phyloP scores from a whole-genome alignment of 495 filamentous ascomycete genomes.

The Penicillium malachiteum region DNA sequence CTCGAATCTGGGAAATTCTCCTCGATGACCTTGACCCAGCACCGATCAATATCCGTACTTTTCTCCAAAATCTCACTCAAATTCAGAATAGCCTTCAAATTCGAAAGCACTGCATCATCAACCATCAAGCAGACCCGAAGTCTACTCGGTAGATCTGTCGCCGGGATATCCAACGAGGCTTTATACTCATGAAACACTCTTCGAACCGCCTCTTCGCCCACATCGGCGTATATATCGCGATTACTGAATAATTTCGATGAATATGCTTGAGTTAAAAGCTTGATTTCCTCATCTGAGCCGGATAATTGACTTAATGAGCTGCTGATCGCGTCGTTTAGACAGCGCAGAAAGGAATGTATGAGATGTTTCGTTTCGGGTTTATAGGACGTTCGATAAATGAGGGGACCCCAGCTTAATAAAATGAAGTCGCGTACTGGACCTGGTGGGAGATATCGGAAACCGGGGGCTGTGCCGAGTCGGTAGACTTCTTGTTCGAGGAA shows the following conservation, averaged over 20 bases:
- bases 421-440: constrained; percentile 29
- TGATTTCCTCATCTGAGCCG: constrained; percentile 21
- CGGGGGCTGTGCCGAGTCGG: constrained; percentile 24
- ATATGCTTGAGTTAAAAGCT: constrained; percentile 19
- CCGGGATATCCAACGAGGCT: constrained; percentile 22
- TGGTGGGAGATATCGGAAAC: constrained; percentile 26
- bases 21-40: constrained; percentile 33
- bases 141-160: constrained; percentile 28
- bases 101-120: constrained; percentile 22
- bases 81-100: constrained; percentile 10
- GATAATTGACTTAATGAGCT: constrained; percentile 20
- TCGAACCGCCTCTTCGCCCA: constrained; percentile 19
- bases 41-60: constrained; percentile 10
- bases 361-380: constrained; percentile 20
- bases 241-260: constrained; percentile 27
- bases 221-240: constrained; percentile 9
- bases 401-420: constrained; percentile 29
- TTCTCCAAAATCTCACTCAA: constrained; percentile 4
- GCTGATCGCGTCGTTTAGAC: constrained; percentile 24
- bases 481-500: constrained; percentile 35
- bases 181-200: constrained; percentile 31
- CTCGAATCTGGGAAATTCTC: constrained; percentile 33
- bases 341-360: constrained; percentile 22
- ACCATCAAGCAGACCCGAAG: constrained; percentile 28
- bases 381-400: constrained; percentile 32